phyloP scores from a whole-genome alignment of 345 rosid species.

The Mallotus nudiflorus region DNA sequence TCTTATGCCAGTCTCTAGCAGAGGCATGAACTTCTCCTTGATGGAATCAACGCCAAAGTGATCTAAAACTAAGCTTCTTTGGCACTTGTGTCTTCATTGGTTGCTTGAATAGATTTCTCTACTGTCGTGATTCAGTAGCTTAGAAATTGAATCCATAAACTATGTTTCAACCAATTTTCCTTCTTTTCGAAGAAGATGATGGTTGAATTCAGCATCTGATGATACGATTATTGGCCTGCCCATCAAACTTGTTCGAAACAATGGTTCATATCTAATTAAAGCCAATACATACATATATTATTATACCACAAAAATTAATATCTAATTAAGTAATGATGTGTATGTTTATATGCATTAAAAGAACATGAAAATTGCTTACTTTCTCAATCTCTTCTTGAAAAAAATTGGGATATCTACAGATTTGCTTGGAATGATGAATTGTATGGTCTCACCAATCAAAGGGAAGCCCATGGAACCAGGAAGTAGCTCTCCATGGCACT shows the following conservation, averaged over 20 bases:
- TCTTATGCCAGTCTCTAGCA: constrained; percentile 7
- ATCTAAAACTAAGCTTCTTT: constrained; percentile 3
- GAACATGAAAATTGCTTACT: too few species aligned
- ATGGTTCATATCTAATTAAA: constrained; percentile 17
- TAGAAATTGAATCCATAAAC: constrained; percentile 17
- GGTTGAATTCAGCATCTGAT: constrained; percentile 14
- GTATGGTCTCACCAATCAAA: constrained; percentile 27
- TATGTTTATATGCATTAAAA: too few species aligned
- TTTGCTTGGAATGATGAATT: constrained; percentile 20
- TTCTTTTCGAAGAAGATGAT: constrained; percentile 20
- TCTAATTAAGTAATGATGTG: too few species aligned
- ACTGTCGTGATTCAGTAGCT: constrained; percentile 5
- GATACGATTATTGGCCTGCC: constrained; percentile 9
- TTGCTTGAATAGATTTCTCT: not conserved
- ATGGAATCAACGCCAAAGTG: constrained; percentile 5
- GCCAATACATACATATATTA: too few species aligned
- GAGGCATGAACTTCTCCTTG: constrained; percentile 4
- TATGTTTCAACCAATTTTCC: constrained; percentile 18
- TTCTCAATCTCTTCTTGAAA: constrained; percentile 6
- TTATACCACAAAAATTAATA: too few species aligned
- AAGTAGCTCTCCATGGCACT: constrained; percentile 21
- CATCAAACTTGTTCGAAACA: constrained; percentile 16
- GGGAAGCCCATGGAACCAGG: constrained; percentile 35
- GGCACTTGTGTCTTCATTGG: constrained; percentile 5
- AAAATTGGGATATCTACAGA: constrained; percentile 20